Evolutionary conservation across 805 yeast species (phyloP).

Genomic region (Hanseniaspora vineae): DNA sequence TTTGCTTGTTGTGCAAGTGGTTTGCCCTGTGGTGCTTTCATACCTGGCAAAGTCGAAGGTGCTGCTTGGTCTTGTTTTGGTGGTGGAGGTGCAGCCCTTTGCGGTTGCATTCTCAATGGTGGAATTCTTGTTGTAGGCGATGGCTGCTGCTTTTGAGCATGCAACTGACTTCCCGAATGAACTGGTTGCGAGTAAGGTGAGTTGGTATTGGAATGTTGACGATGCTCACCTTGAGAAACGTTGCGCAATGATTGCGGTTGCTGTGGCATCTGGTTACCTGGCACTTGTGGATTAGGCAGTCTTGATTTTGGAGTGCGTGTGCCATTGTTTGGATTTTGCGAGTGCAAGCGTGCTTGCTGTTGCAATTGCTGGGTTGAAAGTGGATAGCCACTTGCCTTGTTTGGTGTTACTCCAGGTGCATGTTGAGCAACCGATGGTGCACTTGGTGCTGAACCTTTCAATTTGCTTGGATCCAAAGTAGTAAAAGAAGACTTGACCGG

Average conservation of each 20-base stretch:
- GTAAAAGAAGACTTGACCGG: not conserved
- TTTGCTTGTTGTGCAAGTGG: constrained; percentile 12
- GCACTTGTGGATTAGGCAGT: constrained; percentile 2
- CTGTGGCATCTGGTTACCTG: not conserved
- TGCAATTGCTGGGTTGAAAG: not conserved
- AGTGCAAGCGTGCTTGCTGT: constrained; percentile 3
- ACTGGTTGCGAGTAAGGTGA: no score
- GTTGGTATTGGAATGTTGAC: no score
- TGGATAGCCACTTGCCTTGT: not conserved
- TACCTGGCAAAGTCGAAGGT: constrained; percentile 1
- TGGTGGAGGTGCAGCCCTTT: constrained; percentile 15
- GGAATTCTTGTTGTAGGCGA: constrained; percentile 3
- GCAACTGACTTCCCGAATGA: no score
- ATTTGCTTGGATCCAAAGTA: not conserved
- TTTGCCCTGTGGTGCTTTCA: constrained; percentile 16
- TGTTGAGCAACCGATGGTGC: not conserved
- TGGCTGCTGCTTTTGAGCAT: not conserved
- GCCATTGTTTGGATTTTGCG: constrained; percentile 1
- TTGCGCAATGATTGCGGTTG: constrained; percentile 1
- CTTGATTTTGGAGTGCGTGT: constrained; percentile 5
- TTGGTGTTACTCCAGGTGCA: not conserved
- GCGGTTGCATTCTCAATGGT: constrained; percentile 14
- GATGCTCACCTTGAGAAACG: not conserved
- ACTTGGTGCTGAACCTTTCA: not conserved
- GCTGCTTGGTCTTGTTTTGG: constrained; percentile 4